Evolutionary conservation across 208 protist species (phyloP).

Genomic region (Acanthamoeba culbertsoni): DNA sequence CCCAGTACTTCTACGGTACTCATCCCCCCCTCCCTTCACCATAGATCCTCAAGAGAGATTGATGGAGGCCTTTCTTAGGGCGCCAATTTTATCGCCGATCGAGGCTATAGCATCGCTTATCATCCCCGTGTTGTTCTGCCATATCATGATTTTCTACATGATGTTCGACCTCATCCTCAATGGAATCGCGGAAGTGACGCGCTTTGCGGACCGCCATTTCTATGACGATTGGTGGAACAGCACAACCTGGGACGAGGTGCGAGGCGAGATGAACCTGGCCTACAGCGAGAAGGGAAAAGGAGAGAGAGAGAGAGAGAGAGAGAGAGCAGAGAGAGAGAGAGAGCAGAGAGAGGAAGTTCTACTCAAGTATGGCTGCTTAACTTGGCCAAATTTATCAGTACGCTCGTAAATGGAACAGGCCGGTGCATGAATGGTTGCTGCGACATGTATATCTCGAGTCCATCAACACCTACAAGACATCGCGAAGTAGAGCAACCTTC

Average conservation of each 20-base stretch:
- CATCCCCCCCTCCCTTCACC: background rate
- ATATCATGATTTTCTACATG: conserved; percentile 73
- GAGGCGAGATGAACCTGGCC: background rate
- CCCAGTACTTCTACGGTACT: background rate
- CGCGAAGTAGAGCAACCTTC: conserved; percentile 63
- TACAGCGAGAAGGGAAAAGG: too few relatives aligned
- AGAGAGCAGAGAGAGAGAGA: too few relatives aligned
- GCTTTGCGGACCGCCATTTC: conserved; percentile 77
- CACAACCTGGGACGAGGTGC: background rate
- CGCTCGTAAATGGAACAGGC: conserved; percentile 78
- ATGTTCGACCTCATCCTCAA: conserved; percentile 79
- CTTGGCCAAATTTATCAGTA: background rate
- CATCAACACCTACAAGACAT: conserved; percentile 66
- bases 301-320: too few relatives aligned
- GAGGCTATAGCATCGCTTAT: conserved; percentile 9
- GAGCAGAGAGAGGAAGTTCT: too few relatives aligned
- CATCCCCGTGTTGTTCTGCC: background rate
- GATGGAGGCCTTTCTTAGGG: background rate
- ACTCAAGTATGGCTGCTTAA: too few relatives aligned
- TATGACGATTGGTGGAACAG: conserved; percentile 81
- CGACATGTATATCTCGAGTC: conserved; percentile 72
- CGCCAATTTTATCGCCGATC: background rate
- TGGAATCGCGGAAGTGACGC: conserved; percentile 76
- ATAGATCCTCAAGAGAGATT: background rate
- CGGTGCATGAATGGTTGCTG: conserved; percentile 75